These are phyloP conservation scores for Carex arenaria DNA, from an alignment of 202 grass and related monocot species.

Conservation along the genomic window DNA sequence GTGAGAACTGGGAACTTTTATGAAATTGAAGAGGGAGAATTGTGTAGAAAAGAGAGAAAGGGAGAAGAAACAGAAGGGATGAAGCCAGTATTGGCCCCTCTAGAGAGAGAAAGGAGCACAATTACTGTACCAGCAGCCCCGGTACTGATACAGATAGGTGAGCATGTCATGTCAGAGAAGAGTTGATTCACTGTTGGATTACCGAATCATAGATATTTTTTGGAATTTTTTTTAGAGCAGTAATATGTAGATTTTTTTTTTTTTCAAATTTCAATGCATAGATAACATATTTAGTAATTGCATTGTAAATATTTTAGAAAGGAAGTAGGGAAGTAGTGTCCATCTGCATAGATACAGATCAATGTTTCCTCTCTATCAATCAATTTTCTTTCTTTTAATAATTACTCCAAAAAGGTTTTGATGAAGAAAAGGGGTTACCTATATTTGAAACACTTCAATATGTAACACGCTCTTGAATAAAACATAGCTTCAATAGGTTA, in stretches of 20 bases:
- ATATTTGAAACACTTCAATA: not conserved
- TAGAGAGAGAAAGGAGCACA: slow-evolving; percentile 26
- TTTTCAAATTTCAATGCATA: not conserved
- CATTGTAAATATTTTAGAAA: not conserved
- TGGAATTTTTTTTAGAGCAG: not conserved
- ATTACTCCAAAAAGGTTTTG: not conserved
- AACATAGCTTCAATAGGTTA: too few species aligned
- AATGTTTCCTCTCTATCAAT: not conserved
- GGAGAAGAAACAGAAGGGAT: not conserved
- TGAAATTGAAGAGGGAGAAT: slow-evolving; percentile 31
- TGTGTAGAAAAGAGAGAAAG: slow-evolving; percentile 5
- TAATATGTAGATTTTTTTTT: not conserved
- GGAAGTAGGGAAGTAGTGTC: not conserved
- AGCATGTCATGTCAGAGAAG: slow-evolving; percentile 12
- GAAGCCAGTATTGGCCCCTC: slow-evolving; percentile 21
- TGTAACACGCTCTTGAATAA: not conserved
- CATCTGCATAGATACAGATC: not conserved
- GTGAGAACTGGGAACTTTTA: slow-evolving; percentile 60
- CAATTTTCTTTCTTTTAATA: not conserved
- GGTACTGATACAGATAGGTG: not conserved
- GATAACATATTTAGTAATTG: not conserved
- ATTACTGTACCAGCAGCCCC: not conserved
- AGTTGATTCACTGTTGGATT: not conserved
- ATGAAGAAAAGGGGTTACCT: not conserved
- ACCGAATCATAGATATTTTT: not conserved